These are phyloP conservation scores for Penicillium nucicola DNA, from an alignment of 495 filamentous ascomycete species.

Conservation along the genomic window DNA sequence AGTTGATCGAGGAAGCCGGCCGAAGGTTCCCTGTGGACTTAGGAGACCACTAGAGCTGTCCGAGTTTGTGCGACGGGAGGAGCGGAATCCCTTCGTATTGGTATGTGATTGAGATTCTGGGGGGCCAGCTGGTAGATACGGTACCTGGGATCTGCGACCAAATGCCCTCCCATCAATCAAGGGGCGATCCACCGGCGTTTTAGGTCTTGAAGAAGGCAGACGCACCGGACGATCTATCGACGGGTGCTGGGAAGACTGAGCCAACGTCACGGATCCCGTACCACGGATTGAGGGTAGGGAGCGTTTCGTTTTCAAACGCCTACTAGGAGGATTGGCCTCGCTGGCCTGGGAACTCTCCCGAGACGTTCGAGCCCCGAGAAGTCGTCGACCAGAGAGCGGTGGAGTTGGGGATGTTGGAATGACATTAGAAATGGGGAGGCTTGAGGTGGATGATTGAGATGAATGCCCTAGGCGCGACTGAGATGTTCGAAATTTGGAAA, in stretches of 20 bases:
- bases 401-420: conserved; percentile 50
- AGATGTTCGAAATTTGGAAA: conserved; percentile 55
- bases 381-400: conserved; percentile 56
- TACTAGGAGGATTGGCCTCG: conserved; percentile 66
- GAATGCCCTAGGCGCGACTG: conserved; percentile 66
- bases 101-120: conserved; percentile 75
- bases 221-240: conserved; percentile 42
- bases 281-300: conserved; percentile 79
- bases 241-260: conserved; percentile 29
- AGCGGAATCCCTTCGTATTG: conserved; percentile 63
- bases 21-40: conserved; percentile 42
- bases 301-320: conserved; percentile 79
- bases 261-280: conserved; percentile 34
- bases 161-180: conserved; percentile 50
- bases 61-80: conserved; percentile 73
- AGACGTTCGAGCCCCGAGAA: conserved; percentile 55
- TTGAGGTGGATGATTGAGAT: conserved; percentile 62
- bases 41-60: conserved; percentile 53
- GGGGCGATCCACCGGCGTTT: conserved; percentile 67
- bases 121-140: conserved; percentile 79
- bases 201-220: conserved; percentile 54
- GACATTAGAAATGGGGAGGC: conserved; percentile 53
- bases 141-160: conserved; percentile 58
- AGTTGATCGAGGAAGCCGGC: conserved; percentile 47
- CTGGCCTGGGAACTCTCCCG: conserved; percentile 42